Evolutionary conservation across 352 stramenopile genomes (phyloP).

Genomic region (Globisporangium camurandrum): DNA sequence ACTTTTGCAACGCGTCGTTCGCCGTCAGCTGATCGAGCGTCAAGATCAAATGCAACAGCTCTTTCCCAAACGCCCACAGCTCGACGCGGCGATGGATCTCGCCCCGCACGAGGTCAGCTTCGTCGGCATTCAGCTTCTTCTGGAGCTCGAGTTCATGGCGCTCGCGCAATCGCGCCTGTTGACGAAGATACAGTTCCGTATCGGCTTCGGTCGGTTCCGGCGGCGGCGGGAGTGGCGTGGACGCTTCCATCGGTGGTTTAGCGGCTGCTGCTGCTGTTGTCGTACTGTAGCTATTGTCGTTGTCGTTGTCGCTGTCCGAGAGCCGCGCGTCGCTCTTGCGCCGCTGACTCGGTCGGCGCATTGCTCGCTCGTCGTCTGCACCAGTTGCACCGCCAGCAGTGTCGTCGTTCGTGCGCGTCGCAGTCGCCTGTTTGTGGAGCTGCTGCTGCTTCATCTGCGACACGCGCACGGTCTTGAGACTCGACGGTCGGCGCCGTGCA

Average conservation of each 20-base stretch:
- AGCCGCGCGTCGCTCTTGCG: slow-evolving; percentile 43
- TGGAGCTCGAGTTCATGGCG: slow-evolving; percentile 76
- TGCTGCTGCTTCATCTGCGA: slow-evolving; percentile 79
- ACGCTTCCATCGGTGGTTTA: background rate
- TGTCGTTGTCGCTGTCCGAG: slow-evolving; percentile 54
- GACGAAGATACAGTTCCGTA: slow-evolving; percentile 69
- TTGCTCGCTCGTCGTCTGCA: slow-evolving; percentile 19
- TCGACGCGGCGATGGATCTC: slow-evolving; percentile 71
- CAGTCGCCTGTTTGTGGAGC: slow-evolving; percentile 8
- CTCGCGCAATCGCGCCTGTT: slow-evolving; percentile 77
- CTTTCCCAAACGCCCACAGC: slow-evolving; percentile 82
- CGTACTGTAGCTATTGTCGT: too few species aligned
- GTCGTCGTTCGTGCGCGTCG: too few species aligned
- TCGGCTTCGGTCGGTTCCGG: slow-evolving; percentile 63
- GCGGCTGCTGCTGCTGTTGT: too few species aligned
- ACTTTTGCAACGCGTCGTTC: slow-evolving; percentile 65
- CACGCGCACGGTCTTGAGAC: slow-evolving; percentile 77
- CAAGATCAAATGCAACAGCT: slow-evolving; percentile 76
- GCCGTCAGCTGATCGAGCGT: slow-evolving; percentile 79
- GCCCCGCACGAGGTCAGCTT: slow-evolving; percentile 68
- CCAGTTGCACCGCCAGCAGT: background rate
- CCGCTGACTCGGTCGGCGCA: slow-evolving; percentile 18
- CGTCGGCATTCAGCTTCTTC: slow-evolving; percentile 71
- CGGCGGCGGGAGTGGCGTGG: slow-evolving; percentile 37
- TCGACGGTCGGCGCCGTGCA: slow-evolving; percentile 57